Percentiles rank a stretch among this genome's conserved stretches.
Conservation (phyloP, 2,329 filamentous ascomycete species). For the Trichoderma simmonsii region DNA sequence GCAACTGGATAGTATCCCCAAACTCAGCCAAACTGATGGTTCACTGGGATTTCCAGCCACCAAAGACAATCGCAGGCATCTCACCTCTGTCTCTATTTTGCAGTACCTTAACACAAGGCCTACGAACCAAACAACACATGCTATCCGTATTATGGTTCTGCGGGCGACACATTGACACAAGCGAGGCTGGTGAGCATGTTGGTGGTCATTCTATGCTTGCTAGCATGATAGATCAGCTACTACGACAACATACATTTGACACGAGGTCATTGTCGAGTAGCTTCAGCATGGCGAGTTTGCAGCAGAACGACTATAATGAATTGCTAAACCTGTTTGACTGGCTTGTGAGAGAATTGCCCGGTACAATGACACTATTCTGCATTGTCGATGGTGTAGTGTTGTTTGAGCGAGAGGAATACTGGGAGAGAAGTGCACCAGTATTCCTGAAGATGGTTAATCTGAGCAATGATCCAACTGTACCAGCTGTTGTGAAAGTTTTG, state of each 20-base stretch:
- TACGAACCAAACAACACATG: not conserved
- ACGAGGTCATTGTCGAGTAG: not conserved
- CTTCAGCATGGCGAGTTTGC: not conserved
- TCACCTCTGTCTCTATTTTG: constrained; percentile 3
- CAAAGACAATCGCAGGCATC: not conserved
- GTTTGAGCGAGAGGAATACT: not conserved
- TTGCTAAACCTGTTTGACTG: not conserved
- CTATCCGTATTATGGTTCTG: not conserved
- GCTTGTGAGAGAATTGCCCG: not conserved
- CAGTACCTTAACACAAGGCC: not conserved
- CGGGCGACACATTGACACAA: not conserved
- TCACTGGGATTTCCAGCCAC: not conserved
- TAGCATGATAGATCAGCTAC: constrained; percentile 18
- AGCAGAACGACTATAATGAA: not conserved
- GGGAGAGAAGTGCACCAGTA: not conserved
- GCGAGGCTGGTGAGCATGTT: not conserved
- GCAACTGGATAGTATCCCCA: not conserved
- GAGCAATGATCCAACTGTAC: not conserved
- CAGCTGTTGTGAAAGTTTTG: constrained; percentile 19
- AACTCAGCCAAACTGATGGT: not conserved
- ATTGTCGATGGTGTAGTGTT: not conserved
- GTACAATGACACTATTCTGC: not conserved
- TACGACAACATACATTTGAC: constrained; percentile 16
- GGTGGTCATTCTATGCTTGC: constrained; percentile 15
- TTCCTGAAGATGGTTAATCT: not conserved